phyloP scores from a whole-genome alignment of 176 grass and related monocot species.

The Oryza longistaminata region DNA sequence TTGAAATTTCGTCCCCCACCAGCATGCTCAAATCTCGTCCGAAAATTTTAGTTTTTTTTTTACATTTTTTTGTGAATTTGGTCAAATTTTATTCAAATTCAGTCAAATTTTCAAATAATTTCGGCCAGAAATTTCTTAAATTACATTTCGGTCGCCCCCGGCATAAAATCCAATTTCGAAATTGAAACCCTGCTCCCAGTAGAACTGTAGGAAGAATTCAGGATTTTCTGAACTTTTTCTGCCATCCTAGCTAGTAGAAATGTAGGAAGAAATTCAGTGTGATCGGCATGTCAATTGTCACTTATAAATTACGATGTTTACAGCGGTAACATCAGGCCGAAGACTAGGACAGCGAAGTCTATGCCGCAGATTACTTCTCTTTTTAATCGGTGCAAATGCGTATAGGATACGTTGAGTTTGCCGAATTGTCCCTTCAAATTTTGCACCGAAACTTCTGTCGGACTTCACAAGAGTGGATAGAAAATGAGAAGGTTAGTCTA shows the following conservation, averaged over 20 bases:
- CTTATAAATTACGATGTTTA: conserved; percentile 29
- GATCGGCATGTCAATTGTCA: background rate
- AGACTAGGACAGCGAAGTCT: background rate
- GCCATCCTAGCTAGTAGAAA: background rate
- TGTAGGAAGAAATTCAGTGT: background rate
- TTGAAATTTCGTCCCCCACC: no score
- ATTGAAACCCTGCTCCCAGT: background rate
- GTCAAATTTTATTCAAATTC: no score
- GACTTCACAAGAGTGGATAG: background rate
- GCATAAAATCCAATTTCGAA: no score
- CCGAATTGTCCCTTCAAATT: background rate
- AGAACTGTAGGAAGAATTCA: background rate
- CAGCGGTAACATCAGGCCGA: conserved; percentile 11
- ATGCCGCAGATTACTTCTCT: background rate
- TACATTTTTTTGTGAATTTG: no score
- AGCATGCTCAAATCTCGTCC: no score
- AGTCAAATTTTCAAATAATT: no score
- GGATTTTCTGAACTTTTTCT: background rate
- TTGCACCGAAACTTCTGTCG: conserved; percentile 1
- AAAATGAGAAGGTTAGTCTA: background rate
- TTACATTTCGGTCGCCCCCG: no score
- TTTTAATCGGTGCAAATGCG: background rate
- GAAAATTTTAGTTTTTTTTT: no score
- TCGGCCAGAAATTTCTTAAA: no score
- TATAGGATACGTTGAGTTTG: background rate